Evolutionary conservation across 495 filamentous ascomycete species (phyloP).

Genomic region (Aspergillus campestris): DNA sequence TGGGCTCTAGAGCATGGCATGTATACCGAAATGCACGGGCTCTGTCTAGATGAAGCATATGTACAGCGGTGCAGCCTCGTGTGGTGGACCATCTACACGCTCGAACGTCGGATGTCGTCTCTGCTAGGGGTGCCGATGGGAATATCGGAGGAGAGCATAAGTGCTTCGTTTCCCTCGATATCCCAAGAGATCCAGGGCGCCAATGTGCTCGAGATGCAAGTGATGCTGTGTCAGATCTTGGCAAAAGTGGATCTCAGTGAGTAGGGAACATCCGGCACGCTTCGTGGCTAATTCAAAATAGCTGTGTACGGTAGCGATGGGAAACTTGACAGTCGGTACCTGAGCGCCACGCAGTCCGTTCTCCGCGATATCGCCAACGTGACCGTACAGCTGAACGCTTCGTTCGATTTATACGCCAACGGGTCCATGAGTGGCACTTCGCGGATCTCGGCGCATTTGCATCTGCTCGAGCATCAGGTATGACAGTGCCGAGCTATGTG

Average conservation of each 20-base stretch:
- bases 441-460: background rate
- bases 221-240: no score
- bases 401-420: background rate
- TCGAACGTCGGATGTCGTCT: conserved; percentile 2
- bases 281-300: no score
- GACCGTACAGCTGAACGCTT: background rate
- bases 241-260: no score
- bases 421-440: background rate
- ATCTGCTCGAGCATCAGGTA: conserved; percentile 2
- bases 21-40: background rate
- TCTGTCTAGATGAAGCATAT: background rate
- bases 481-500: no score
- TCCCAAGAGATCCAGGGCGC: no score
- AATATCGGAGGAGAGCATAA: conserved; percentile 1
- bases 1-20: background rate
- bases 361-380: background rate
- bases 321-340: conserved; percentile 1
- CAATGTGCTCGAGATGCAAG: no score
- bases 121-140: background rate
- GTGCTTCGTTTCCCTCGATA: background rate
- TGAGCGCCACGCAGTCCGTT: background rate
- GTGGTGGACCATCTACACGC: background rate
- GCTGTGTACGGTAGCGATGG: background rate
- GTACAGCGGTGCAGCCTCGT: background rate
- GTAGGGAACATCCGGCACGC: no score